A percentile compares a stretch with the other conserved stretches of the same genome.
phyloP scores from a whole-genome alignment of 1,284 basidiomycete species.

The Apiotrichum porosum region DNA sequence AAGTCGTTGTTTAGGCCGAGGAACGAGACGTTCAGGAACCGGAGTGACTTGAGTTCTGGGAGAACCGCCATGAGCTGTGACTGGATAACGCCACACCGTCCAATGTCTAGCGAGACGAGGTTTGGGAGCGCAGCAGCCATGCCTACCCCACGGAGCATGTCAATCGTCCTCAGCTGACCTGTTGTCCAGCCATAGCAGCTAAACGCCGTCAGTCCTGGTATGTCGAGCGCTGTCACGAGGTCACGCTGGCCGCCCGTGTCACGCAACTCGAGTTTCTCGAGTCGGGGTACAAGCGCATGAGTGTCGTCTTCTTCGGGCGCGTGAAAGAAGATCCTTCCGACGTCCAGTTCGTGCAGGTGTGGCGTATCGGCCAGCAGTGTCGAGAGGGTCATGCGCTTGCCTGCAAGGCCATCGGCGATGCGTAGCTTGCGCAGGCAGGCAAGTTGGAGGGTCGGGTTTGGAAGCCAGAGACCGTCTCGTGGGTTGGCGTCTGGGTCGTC shows the following conservation, averaged over 20 bases:
- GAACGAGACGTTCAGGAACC: constrained; percentile 30
- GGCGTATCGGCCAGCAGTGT: not conserved
- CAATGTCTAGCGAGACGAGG: constrained; percentile 28
- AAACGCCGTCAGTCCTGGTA: constrained; percentile 15
- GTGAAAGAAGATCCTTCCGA: not conserved
- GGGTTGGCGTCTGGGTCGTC: too few relatives aligned
- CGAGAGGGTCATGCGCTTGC: not conserved
- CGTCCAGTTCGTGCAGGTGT: not conserved
- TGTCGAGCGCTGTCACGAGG: constrained; percentile 1
- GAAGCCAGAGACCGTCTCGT: too few relatives aligned
- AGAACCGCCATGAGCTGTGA: constrained; percentile 11
- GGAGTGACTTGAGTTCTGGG: constrained; percentile 10
- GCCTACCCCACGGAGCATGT: constrained; percentile 10
- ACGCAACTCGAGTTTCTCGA: not conserved
- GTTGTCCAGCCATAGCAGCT: constrained; percentile 6
- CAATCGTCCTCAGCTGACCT: not conserved
- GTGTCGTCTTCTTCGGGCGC: not conserved
- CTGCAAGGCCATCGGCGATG: not conserved
- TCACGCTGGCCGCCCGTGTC: not conserved
- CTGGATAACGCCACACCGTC: constrained; percentile 11
- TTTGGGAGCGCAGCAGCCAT: constrained; percentile 7
- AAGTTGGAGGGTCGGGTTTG: too few relatives aligned
- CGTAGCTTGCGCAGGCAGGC: too few relatives aligned
- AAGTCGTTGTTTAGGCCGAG: constrained; percentile 24
- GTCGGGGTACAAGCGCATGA: not conserved